Evolutionary conservation across 768 basidiomycete genomes (phyloP), one percentile per base, ranked within the genome.

Genomic region (Russula abietina): DNA sequence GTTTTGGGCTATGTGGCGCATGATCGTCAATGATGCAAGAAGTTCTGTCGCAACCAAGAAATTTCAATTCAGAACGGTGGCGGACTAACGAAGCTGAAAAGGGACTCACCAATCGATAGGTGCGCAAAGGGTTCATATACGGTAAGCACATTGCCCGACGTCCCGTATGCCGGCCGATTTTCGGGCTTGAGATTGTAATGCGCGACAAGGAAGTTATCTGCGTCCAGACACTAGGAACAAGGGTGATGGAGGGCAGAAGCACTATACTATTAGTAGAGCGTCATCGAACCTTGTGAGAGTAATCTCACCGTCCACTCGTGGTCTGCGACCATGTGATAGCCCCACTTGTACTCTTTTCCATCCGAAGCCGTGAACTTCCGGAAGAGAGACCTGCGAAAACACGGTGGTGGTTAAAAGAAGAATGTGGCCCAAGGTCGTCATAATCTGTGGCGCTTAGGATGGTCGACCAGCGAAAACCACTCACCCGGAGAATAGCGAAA

Each of bases 231-330:
- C 86, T 88, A 65, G 43, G 46, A 41, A 60, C 48, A 19, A 19
- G 63, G 22, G 22, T 49, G 16, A 14, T 28, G 14, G 2, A 28
- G 11, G 52, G 26, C 49, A 59, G 45, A 45, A 51, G 55, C 22
- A 55, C 64, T 28, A 14, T n/a, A 22, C 6, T 17, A 17, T 39
- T 39, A 39, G 38, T 16, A 17, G 8, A 38, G 33, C 28, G 53
- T 50, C 32, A 69, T 59, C 56, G 57, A 60, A 62, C 49, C 32
- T 48, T 50, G 45, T 22, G 45, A 46, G 22, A 55, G 39, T 24
- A 32, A 32, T 41, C 88, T 71, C 71, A 90, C 88, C 70, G 87
- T 78, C 88, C 88, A 91, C 74, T 89, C 87, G 62, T 88, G 87
- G 19, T 80, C 83, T 9, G 78, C 76, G 33, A 79, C 71, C 45